phyloP scores from a whole-genome alignment of 1,139 yeast species.

The Saccharomyces pastorianus region DNA sequence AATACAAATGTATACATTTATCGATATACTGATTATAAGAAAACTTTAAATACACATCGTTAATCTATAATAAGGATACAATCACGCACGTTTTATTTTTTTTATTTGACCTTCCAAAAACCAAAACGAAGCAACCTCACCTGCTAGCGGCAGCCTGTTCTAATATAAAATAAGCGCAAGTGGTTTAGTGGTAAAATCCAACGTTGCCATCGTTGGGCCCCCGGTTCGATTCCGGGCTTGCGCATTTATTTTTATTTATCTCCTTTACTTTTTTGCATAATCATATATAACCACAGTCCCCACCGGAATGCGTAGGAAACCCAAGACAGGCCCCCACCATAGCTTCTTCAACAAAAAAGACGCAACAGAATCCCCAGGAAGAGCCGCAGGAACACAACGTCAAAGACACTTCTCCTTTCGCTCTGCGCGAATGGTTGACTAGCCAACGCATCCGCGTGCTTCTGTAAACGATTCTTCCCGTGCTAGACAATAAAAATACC shows the following conservation, averaged over 20 bases:
- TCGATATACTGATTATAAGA: neutral
- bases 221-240: conserved; percentile 11
- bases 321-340: neutral
- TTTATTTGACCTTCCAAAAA: too few species aligned
- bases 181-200: conserved; percentile 1
- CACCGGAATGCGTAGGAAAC: too few species aligned
- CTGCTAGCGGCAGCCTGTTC: too few species aligned
- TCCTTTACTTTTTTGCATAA: neutral
- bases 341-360: neutral
- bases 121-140: too few species aligned
- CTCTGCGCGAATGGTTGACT: neutral
- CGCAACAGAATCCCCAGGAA: neutral
- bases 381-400: too few species aligned
- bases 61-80: too few species aligned
- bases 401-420: too few species aligned
- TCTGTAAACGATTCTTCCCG: neutral
- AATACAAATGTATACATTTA: neutral
- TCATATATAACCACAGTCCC: too few species aligned
- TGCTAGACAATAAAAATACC: neutral
- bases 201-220: conserved; percentile 2
- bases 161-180: neutral
- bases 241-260: conserved; percentile 2
- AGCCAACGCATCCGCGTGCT: neutral
- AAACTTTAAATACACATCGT: too few species aligned
- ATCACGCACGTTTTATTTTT: too few species aligned